Percentiles rank a stretch among this genome's conserved stretches.
phyloP scores from a whole-genome alignment of 768 basidiomycete species.

The Amanita subjunquillea region DNA sequence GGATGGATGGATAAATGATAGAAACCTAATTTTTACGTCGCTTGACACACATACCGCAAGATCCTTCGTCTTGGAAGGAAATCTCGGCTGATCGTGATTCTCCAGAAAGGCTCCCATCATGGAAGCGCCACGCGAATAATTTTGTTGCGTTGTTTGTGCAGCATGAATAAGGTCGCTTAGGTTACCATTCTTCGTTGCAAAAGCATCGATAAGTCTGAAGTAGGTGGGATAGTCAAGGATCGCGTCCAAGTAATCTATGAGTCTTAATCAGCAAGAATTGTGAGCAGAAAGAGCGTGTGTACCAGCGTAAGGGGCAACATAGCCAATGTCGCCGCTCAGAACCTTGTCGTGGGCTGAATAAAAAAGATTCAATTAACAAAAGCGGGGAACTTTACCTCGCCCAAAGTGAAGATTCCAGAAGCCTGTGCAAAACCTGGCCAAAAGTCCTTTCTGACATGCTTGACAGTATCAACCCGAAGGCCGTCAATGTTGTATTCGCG shows the following conservation, averaged over 20 bases:
- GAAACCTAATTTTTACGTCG: too few relatives aligned
- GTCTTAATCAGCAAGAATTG: not conserved
- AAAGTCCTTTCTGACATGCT: conserved; percentile 55
- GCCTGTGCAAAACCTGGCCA: conserved; percentile 54
- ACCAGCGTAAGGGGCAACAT: conserved; percentile 32
- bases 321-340: conserved; percentile 12
- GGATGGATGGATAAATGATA: not conserved
- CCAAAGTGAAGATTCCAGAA: conserved; percentile 64
- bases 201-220: conserved; percentile 37
- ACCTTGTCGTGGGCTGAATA: conserved; percentile 10
- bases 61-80: conserved; percentile 38
- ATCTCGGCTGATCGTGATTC: conserved; percentile 60
- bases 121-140: conserved; percentile 26
- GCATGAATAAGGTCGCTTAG: conserved; percentile 21
- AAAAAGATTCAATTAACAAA: not conserved
- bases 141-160: conserved; percentile 27
- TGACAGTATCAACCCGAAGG: conserved; percentile 55
- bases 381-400: conserved; percentile 37
- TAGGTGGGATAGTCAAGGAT: conserved; percentile 56
- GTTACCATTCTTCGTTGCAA: conserved; percentile 43
- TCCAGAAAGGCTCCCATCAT: conserved; percentile 59
- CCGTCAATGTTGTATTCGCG: conserved; percentile 53
- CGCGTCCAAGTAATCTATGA: conserved; percentile 39
- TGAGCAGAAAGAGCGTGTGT: not conserved
- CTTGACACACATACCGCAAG: conserved; percentile 21